phyloP scores from a whole-genome alignment of 768 basidiomycete species.

The Rhodotorula graminis region DNA sequence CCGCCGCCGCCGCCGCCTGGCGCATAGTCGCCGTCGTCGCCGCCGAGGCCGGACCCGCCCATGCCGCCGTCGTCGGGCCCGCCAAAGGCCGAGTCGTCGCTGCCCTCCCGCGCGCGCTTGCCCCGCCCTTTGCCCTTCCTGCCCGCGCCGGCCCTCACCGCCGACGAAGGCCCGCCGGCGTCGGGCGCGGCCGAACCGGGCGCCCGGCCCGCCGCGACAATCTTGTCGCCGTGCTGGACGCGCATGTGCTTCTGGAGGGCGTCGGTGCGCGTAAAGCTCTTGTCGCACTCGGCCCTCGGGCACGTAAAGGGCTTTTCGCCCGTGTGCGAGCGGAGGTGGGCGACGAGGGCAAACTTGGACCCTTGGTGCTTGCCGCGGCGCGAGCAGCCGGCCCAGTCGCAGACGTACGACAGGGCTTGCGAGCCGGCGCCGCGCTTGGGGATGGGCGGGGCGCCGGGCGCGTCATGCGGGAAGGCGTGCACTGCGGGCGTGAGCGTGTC shows the following conservation, averaged over 20 bases:
- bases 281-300: conserved; percentile 83
- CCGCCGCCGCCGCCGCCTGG: not conserved
- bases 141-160: no score
- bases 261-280: conserved; percentile 90
- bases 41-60: not conserved
- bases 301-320: conserved; percentile 92
- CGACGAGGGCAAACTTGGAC: conserved; percentile 81
- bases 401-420: conserved; percentile 56
- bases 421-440: conserved; percentile 61
- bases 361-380: conserved; percentile 78
- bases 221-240: conserved; percentile 69
- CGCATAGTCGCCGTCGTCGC: not conserved
- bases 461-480: conserved; percentile 29
- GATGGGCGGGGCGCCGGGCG: conserved; percentile 66
- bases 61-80: not conserved
- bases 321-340: conserved; percentile 85
- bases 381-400: conserved; percentile 79
- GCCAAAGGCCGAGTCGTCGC: conserved; percentile 28
- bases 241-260: conserved; percentile 85
- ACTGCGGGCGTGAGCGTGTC: not conserved
- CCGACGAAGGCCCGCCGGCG: not conserved
- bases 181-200: not conserved
- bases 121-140: conserved; percentile 9
- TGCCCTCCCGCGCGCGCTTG: conserved; percentile 1
- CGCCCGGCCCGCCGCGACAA: conserved; percentile 60